A percentile compares a stretch with the other conserved stretches of the same genome.
Conservation (phyloP, 2,329 filamentous ascomycete genomes). For the Alternaria conjuncta region DNA sequence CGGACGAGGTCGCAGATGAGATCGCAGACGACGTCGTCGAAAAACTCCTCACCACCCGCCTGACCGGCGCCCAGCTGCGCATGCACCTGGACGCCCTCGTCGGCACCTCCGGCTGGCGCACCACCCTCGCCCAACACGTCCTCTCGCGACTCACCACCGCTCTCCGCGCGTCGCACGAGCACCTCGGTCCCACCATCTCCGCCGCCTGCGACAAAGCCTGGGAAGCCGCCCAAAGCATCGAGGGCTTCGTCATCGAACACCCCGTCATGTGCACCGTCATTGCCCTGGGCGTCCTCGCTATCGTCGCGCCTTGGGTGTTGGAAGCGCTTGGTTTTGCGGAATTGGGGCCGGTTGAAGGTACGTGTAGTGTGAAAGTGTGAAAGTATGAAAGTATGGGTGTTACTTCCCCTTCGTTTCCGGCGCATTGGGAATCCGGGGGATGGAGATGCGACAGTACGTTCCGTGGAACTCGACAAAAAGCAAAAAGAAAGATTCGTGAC, state of each 20-base stretch:
- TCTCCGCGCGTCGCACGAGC: conserved; percentile 26
- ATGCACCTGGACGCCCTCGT: conserved; percentile 35
- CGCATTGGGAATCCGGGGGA: neutral
- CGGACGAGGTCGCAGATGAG: neutral
- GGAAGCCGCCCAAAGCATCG: conserved; percentile 26
- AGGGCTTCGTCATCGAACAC: conserved; percentile 41
- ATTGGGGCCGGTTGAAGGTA: conserved; percentile 40
- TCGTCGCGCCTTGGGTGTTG: conserved; percentile 37
- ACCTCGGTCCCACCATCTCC: conserved; percentile 30
- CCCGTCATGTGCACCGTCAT: conserved; percentile 38
- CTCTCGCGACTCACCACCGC: conserved; percentile 34
- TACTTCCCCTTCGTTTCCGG: neutral
- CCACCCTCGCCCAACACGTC: conserved; percentile 37
- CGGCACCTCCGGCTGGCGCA: conserved; percentile 36
- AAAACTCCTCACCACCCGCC: conserved; percentile 22
- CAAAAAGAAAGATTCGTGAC: neutral
- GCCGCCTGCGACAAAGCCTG: conserved; percentile 33
- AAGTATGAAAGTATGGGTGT: neutral
- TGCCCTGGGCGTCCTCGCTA: conserved; percentile 38
- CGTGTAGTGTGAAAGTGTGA: neutral
- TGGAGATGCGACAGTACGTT: neutral
- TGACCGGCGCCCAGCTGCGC: conserved; percentile 22
- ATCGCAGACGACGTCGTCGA: conserved; percentile 27
- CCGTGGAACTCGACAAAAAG: neutral
- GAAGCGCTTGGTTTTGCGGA: conserved; percentile 43